These are phyloP conservation scores for Protea cynaroides DNA, from an alignment of 164 flowering plant species.

Conservation along the genomic window DNA sequence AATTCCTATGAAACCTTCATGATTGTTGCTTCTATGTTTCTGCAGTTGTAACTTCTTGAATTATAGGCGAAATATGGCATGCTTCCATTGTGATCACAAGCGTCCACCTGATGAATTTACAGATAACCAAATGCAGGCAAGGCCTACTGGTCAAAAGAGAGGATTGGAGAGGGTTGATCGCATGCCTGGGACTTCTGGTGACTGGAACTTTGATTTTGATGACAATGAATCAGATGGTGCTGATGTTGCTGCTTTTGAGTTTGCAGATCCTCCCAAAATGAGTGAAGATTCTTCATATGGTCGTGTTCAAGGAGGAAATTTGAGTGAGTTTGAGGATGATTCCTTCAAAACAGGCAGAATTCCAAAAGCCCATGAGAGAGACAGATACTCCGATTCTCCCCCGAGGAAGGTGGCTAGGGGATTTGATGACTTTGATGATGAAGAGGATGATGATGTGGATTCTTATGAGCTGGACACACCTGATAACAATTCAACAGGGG, in stretches of 20 bases:
- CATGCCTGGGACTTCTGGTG: slow-evolving; percentile 53
- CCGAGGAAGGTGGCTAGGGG: slow-evolving; percentile 36
- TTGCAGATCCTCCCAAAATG: slow-evolving; percentile 68
- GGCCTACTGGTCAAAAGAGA: slow-evolving; percentile 32
- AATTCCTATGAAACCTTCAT: slow-evolving; percentile 3
- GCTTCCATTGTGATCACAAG: slow-evolving; percentile 94
- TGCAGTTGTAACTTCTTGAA: slow-evolving; percentile 96
- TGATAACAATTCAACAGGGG: slow-evolving; percentile 19
- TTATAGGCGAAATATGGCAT: slow-evolving; percentile 84
- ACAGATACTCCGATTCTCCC: slow-evolving; percentile 23
- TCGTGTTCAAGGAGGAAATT: slow-evolving; percentile 19
- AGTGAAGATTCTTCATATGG: slow-evolving; percentile 32
- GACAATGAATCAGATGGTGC: slow-evolving; percentile 99
- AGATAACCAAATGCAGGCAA: slow-evolving; percentile 51
- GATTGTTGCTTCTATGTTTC: slow-evolving; percentile 5
- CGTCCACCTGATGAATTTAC: slow-evolving; percentile 76
- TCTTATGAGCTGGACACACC: slow-evolving; percentile 68
- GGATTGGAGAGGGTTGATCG: slow-evolving; percentile 37
- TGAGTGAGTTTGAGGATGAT: slow-evolving; percentile 28
- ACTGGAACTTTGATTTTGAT: slow-evolving; percentile 97
- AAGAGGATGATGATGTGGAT: slow-evolving; percentile 75
- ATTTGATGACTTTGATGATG: slow-evolving; percentile 94
- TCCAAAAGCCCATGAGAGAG: slow-evolving; percentile 24
- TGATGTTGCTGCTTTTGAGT: slow-evolving; percentile 96
- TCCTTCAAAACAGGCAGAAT: slow-evolving; percentile 16